phyloP scores from a whole-genome alignment of 202 grass and related monocot species.

The Elaeis oleifera region DNA sequence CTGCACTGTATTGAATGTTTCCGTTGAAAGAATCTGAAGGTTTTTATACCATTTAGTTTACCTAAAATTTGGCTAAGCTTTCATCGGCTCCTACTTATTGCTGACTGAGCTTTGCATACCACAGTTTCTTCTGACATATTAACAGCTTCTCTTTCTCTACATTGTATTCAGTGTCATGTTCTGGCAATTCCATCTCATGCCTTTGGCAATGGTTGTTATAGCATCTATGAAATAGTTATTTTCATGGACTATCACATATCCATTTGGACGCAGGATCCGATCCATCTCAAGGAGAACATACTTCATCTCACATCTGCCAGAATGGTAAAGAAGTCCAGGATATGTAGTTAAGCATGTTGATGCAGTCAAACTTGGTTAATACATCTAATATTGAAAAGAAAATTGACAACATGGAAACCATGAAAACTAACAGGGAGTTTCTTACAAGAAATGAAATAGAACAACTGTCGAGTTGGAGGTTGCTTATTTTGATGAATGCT shows the following conservation, averaged over 20 bases:
- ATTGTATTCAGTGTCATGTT: conserved; percentile 6
- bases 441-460: too few species aligned
- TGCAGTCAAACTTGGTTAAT: too few species aligned
- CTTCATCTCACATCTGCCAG: conserved; percentile 4
- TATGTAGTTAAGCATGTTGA: not conserved
- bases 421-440: too few species aligned
- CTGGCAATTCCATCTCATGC: conserved; percentile 1
- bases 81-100: too few species aligned
- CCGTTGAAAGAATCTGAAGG: too few species aligned
- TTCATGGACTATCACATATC: conserved; percentile 2
- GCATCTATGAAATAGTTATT: not conserved
- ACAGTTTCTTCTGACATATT: conserved; percentile 6
- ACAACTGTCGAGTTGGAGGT: too few species aligned
- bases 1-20: too few species aligned
- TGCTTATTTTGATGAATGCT: too few species aligned
- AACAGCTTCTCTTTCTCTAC: conserved; percentile 3
- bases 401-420: too few species aligned
- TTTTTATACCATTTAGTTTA: too few species aligned
- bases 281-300: conserved; percentile 6
- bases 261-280: conserved; percentile 4
- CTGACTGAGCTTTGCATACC: conserved; percentile 5
- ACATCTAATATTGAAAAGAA: too few species aligned
- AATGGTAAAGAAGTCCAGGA: not conserved
- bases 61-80: too few species aligned
- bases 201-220: not conserved